These are phyloP conservation scores for Sporothrix curviconia DNA, from an alignment of 2,329 filamentous ascomycete genomes.

Conservation along the genomic window DNA sequence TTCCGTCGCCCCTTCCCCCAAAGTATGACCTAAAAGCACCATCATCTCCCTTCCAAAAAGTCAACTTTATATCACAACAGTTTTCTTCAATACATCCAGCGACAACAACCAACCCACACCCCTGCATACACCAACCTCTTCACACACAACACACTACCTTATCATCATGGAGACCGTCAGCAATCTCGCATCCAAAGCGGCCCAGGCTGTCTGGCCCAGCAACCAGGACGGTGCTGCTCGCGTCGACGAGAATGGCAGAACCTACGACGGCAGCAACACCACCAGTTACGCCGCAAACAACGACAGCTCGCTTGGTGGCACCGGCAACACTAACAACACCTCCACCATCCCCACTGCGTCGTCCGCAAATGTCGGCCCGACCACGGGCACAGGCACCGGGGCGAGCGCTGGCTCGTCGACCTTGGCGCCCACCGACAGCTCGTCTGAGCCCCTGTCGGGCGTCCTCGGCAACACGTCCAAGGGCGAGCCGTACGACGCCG, in stretches of 20 bases:
- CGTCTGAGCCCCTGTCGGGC: conserved; percentile 65
- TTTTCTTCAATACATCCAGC: background rate
- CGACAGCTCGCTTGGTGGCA: background rate
- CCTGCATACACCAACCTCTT: background rate
- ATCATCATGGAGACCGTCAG: conserved; percentile 57
- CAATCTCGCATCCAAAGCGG: conserved; percentile 44
- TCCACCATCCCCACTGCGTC: conserved; percentile 25
- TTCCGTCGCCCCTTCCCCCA: no score
- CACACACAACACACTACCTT: background rate
- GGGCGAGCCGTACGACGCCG: conserved; percentile 71
- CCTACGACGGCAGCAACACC: background rate
- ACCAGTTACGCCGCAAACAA: background rate
- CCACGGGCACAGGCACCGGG: background rate
- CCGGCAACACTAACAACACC: background rate
- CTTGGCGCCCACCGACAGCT: conserved; percentile 30
- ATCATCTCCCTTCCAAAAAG: background rate
- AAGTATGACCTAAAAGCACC: no score
- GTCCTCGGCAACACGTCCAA: conserved; percentile 58
- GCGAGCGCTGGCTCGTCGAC: no score
- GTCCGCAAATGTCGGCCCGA: background rate
- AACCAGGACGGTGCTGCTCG: conserved; percentile 19
- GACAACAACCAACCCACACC: background rate
- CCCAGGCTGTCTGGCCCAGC: conserved; percentile 45
- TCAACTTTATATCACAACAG: background rate
- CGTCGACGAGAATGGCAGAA: background rate